Evolutionary conservation across 805 yeast species (phyloP), one percentile per base, ranked within the genome.

Genomic region (Ogataea parapolymorpha): DNA sequence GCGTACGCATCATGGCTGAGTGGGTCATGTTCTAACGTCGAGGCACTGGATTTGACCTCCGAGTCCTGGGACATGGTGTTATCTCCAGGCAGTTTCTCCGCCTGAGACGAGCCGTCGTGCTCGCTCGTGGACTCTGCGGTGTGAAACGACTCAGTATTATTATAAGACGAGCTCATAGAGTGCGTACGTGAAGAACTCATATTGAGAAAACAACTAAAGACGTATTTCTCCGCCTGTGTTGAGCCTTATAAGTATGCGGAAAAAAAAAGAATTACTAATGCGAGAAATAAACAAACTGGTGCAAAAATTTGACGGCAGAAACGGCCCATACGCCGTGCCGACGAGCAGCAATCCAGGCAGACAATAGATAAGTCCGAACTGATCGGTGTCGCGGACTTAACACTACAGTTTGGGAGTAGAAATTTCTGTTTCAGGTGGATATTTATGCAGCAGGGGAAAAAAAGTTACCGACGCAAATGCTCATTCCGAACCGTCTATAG

Each of bases 131-230:
- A 26, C 6, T 36, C 41, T 11, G 47, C 47, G 4, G 47, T 43
- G 26, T 46, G 45, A 34, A 42, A 43, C 7, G 50, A 46, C 11
- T 39, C 40, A 1, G 53, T 46, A 4, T 49, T 44, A 15, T 45
- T 41, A 18, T 18, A 41, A 11, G 54, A 46, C 6, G 50, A 46
- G 12, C 46, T 42, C 9, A 46, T 13, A 8, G 54, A 46, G 17
- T 14, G 31, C 35, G 48, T 35, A 2, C 42, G 22, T 17, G 33
- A 29, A 14, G 24, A 12, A 18, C 38, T 34, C 38, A 33, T 39
- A 20, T 6, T 20, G 9, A 3, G 3, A 6, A 20, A 20, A 20
- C 8, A 20, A 7, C 8, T 20, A 20, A 20, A 6, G 22, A 6
- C 22, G 22, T 20, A 20, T 7, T 20, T 20, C 22, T 20, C 22